phyloP scores from a whole-genome alignment of 768 basidiomycete species.

The Leccinum boreale region DNA sequence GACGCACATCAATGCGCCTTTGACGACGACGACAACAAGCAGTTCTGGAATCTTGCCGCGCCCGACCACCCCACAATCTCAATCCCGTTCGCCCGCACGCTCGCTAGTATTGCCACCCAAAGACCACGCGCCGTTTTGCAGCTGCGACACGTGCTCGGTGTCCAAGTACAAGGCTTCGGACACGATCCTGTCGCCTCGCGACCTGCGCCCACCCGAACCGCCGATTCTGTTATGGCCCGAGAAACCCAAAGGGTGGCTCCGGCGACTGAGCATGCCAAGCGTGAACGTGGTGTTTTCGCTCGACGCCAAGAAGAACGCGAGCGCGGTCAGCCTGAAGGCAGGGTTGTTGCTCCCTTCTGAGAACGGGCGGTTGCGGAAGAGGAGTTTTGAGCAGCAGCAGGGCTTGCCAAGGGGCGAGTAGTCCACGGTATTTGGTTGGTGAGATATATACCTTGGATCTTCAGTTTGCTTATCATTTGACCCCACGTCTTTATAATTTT shows the following conservation, averaged over 20 bases:
- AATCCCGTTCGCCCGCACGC: slow-evolving; percentile 14
- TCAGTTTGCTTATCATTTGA: too few species aligned
- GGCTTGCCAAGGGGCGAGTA: slow-evolving; percentile 20
- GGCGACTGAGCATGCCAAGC: slow-evolving; percentile 73
- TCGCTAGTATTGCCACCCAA: slow-evolving; percentile 29
- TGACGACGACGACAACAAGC: neutral
- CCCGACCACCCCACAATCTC: neutral
- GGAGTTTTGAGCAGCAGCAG: slow-evolving; percentile 24
- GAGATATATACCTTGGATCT: too few species aligned
- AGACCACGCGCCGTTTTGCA: slow-evolving; percentile 61
- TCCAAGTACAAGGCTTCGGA: slow-evolving; percentile 47
- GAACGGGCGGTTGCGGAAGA: slow-evolving; percentile 43
- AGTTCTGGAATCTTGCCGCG: neutral
- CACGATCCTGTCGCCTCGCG: slow-evolving; percentile 26
- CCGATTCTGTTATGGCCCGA: slow-evolving; percentile 48
- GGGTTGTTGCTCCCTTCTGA: slow-evolving; percentile 39
- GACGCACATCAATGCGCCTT: slow-evolving; percentile 26
- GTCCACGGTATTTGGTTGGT: slow-evolving; percentile 47
- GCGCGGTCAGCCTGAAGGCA: slow-evolving; percentile 37
- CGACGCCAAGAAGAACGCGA: slow-evolving; percentile 54
- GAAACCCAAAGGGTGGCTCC: slow-evolving; percentile 71
- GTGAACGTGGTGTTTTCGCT: slow-evolving; percentile 57
- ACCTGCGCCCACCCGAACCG: slow-evolving; percentile 41
- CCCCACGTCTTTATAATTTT: too few species aligned
- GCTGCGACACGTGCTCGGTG: slow-evolving; percentile 62